Percentiles rank a stretch among this genome's conserved stretches.
Conservation (phyloP, 176 grass and related monocot species). For the Alopecurus myosuroides region DNA sequence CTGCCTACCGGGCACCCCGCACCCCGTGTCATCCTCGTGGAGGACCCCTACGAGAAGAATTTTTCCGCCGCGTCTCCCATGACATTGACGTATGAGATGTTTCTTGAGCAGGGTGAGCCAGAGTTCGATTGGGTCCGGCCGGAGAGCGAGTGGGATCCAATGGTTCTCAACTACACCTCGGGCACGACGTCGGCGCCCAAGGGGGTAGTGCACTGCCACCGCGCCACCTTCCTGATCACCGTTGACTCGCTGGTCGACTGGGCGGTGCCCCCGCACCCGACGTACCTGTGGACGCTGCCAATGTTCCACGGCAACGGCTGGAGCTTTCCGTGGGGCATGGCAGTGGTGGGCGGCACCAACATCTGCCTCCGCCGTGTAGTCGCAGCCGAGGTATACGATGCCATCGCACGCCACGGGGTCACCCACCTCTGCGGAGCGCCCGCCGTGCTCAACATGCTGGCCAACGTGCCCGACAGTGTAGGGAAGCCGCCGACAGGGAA, state of each 20-base stretch:
- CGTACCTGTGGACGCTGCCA: slow-evolving; percentile 81
- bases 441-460: slow-evolving; percentile 80
- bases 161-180: neutral
- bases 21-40: neutral
- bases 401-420: slow-evolving; percentile 33
- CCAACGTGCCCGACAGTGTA: slow-evolving; percentile 24
- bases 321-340: slow-evolving; percentile 84
- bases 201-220: neutral
- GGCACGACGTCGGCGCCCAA: neutral
- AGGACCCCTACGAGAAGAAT: neutral
- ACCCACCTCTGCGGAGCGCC: slow-evolving; percentile 81
- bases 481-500: neutral
- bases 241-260: neutral
- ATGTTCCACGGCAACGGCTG: slow-evolving; percentile 94
- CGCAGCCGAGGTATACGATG: slow-evolving; percentile 40
- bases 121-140: neutral
- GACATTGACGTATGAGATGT: neutral
- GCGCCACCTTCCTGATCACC: too few relatives aligned
- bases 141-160: neutral
- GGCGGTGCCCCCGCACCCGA: slow-evolving; percentile 47
- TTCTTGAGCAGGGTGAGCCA: neutral
- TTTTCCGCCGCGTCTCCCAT: too few relatives aligned
- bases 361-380: slow-evolving; percentile 65
- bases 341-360: slow-evolving; percentile 64
- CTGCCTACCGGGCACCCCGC: neutral